These are phyloP conservation scores for Phytophthora europaea DNA, from an alignment of 352 stramenopile genomes.

Conservation along the genomic window DNA sequence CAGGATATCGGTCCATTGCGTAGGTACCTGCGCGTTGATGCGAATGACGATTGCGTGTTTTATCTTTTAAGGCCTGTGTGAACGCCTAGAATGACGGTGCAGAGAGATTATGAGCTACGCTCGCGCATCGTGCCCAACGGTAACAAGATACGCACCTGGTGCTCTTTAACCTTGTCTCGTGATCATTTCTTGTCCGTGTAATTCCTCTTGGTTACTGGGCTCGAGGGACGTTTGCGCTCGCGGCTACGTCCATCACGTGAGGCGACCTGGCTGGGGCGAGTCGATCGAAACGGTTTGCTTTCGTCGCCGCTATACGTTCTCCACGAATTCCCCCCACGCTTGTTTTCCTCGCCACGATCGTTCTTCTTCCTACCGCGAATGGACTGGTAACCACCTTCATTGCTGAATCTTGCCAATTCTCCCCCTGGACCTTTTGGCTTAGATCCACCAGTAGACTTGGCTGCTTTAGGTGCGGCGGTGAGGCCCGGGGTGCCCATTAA, in stretches of 20 bases:
- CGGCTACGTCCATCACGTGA: conserved; percentile 21
- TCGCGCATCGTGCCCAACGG: not conserved
- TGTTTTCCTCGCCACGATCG: conserved; percentile 4
- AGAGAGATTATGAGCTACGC: conserved; percentile 26
- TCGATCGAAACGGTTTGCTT: conserved; percentile 1
- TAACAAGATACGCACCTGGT: conserved; percentile 3
- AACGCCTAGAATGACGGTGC: conserved; percentile 1
- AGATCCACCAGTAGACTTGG: conserved; percentile 9
- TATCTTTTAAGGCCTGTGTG: conserved; percentile 18
- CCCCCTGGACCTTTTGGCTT: conserved; percentile 19
- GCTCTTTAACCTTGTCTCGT: conserved; percentile 9
- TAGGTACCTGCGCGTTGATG: conserved; percentile 14
- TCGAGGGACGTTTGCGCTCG: conserved; percentile 22
- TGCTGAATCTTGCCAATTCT: conserved; percentile 28
- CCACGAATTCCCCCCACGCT: conserved; percentile 20
- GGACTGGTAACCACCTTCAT: conserved; percentile 23
- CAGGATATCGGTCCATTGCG: conserved; percentile 45
- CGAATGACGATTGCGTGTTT: conserved; percentile 8
- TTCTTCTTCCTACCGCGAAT: conserved; percentile 22
- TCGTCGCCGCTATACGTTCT: conserved; percentile 27
- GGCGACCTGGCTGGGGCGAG: conserved; percentile 9
- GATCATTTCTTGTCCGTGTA: conserved; percentile 49
- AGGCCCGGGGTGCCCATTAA: conserved; percentile 83
- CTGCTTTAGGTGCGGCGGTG: conserved; percentile 25
- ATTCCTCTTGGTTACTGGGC: conserved; percentile 26